phyloP scores from a whole-genome alignment of 2,329 filamentous ascomycete species.

The Aureobasidium melanogenum region DNA sequence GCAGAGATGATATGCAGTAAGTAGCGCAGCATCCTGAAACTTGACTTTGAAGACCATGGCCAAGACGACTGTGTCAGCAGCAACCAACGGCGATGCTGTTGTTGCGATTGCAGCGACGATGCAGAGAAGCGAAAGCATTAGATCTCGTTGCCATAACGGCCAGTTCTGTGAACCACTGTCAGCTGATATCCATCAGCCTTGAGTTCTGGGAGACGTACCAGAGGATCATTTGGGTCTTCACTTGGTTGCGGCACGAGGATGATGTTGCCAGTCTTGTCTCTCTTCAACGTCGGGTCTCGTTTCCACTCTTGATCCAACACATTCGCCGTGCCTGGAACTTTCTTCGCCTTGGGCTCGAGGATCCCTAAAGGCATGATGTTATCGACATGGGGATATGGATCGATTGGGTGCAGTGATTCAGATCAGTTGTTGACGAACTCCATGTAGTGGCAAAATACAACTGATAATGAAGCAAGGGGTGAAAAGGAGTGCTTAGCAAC shows the following conservation, averaged over 20 bases:
- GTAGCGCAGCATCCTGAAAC: constrained; percentile 66
- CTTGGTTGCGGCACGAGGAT: constrained; percentile 86
- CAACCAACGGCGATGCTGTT: constrained; percentile 75
- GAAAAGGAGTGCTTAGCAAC: neutral
- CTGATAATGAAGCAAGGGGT: neutral
- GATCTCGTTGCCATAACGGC: constrained; percentile 77
- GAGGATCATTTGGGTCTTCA: constrained; percentile 81
- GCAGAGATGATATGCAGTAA: constrained; percentile 81
- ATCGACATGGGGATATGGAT: neutral
- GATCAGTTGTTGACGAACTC: neutral
- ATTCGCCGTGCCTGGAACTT: constrained; percentile 54
- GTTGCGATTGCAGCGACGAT: constrained; percentile 75
- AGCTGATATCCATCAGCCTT: neutral
- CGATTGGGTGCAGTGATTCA: neutral
- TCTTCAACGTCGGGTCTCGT: constrained; percentile 12
- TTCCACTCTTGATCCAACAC: constrained; percentile 27
- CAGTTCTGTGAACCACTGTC: constrained; percentile 51
- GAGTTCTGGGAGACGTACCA: constrained; percentile 39
- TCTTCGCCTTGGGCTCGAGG: constrained; percentile 57
- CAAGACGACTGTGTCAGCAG: constrained; percentile 76
- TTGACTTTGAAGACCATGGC: constrained; percentile 54
- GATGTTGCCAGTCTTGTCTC: constrained; percentile 11
- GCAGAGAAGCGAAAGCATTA: constrained; percentile 70
- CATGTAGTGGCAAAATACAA: neutral
- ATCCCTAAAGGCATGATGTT: constrained; percentile 60